Conservation (phyloP, 1,139 yeast species). For the Suhomyces kunorum region DNA sequence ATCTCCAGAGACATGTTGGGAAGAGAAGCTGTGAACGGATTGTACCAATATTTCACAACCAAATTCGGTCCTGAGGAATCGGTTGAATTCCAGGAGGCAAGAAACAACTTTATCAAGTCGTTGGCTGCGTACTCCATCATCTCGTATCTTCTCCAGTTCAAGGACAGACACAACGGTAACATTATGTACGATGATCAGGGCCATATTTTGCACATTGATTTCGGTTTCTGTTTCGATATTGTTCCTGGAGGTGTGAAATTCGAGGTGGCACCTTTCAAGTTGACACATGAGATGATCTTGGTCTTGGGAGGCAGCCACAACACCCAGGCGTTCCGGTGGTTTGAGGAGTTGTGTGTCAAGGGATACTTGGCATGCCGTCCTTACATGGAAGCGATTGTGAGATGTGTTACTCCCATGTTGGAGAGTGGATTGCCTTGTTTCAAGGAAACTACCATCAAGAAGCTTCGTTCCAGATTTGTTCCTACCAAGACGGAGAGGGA, state of each 20-base stretch:
- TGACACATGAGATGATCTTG: slow-evolving; percentile 93
- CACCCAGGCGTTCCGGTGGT: slow-evolving; percentile 91
- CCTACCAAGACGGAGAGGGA: slow-evolving; percentile 81
- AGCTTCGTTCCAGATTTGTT: slow-evolving; percentile 75
- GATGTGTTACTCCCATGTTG: slow-evolving; percentile 89
- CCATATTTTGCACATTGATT: slow-evolving; percentile 92
- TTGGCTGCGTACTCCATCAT: slow-evolving; percentile 95
- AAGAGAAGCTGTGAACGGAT: slow-evolving; percentile 96
- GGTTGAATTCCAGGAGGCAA: slow-evolving; percentile 84
- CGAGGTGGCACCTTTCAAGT: slow-evolving; percentile 95
- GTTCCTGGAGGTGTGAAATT: slow-evolving; percentile 99
- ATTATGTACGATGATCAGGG: slow-evolving; percentile 98
- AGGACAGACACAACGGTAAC: slow-evolving; percentile 98
- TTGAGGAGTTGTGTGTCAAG: slow-evolving; percentile 92
- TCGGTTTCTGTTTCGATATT: slow-evolving; percentile 97
- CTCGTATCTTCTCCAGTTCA: slow-evolving; percentile 87
- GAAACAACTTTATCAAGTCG: slow-evolving; percentile 90
- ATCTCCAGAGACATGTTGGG: slow-evolving; percentile 98
- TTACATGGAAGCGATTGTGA: slow-evolving; percentile 81
- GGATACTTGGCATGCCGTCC: slow-evolving; percentile 91
- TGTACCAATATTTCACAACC: slow-evolving; percentile 87
- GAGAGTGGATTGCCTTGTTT: slow-evolving; percentile 96
- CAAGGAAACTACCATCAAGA: slow-evolving; percentile 79
- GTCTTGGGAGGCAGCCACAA: slow-evolving; percentile 88
- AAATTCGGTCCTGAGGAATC: slow-evolving; percentile 94